Evolutionary conservation across 2,329 filamentous ascomycete genomes (phyloP).

Genomic region (Alternaria sp.): DNA sequence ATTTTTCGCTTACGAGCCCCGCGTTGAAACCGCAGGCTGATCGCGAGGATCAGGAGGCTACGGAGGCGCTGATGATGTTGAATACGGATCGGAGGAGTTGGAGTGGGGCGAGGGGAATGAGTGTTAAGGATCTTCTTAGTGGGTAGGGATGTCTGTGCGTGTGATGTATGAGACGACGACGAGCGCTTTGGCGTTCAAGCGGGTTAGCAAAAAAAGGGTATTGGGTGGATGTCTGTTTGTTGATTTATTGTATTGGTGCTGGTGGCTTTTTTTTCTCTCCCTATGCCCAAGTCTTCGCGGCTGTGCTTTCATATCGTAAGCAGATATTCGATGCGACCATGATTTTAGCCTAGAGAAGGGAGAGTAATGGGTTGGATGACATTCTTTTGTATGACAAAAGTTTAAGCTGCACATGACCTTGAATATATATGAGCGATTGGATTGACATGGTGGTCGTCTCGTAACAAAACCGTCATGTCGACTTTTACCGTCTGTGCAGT

Average conservation of each 20-base stretch:
- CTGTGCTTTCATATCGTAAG: not conserved
- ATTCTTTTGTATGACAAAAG: not conserved
- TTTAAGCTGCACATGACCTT: not conserved
- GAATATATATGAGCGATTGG: not conserved
- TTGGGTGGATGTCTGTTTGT: constrained; percentile 12
- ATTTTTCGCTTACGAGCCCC: constrained; percentile 49
- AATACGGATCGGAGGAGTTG: constrained; percentile 75
- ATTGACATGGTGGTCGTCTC: not conserved
- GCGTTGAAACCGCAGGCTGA: constrained; percentile 48
- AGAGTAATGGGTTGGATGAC: not conserved
- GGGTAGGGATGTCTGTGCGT: constrained; percentile 22
- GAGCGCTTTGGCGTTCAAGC: constrained; percentile 3
- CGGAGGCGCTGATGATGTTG: constrained; percentile 86
- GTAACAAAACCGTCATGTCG: accelerated
- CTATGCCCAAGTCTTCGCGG: not conserved
- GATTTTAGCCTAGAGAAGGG: not conserved
- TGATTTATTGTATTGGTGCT: constrained; percentile 12
- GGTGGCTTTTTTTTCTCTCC: not conserved
- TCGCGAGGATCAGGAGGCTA: constrained; percentile 73
- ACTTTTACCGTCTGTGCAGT: not conserved
- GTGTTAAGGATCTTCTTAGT: constrained; percentile 57
- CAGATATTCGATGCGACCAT: not conserved
- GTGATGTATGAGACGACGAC: not conserved
- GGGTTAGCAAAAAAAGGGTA: constrained; percentile 5
- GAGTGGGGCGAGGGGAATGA: constrained; percentile 53